Base-by-base conservation (phyloP, 2,329 filamentous ascomycete genomes). In the Drechslerella coelobrocha region DNA sequence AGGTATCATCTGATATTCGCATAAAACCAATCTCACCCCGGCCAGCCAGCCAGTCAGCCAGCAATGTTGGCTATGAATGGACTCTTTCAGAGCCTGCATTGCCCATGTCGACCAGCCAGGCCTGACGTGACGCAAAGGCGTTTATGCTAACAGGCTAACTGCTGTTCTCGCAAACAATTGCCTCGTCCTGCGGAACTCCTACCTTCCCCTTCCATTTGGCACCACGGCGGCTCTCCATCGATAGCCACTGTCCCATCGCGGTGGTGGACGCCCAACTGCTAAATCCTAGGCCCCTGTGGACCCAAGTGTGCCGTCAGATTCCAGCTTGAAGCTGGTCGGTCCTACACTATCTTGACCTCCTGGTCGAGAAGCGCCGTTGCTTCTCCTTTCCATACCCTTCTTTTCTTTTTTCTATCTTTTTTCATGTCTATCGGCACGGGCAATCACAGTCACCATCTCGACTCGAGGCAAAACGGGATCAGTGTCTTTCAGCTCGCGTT, bases 121-220 rank as follows among this genome's bases (percentile, higher is more conserved):
- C 17, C 37, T 10, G 14, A 19, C n/a, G 41, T 21, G 41, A 45
- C 41, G 41, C 41, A 45, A 45, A 10, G 41, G 41, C 41, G 41
- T 45, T 45, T 45, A 45, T 45, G 41, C 41, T 19, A 21, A 45
- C 12, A 39, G 12, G 37, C n/a, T 41, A 17, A 8, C 37, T 45
- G 19, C 41, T 45, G 2, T 45, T 17, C n/a, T 19, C 41, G 41
- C 41, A 45, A 45, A 21, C 19, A 45, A 45, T 45, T 45, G 5
- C 41, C 41, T 45, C 41, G 41, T 45, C 41, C 7, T 41, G 41
- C 41, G 41, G 41, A 45, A 45, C 17, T 45, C 41, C 41, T 45
- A n/a, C 41, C 19, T 12, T 41, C 9, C 37, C 37, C n/a, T 17
- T 14, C 9, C 7, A 17, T 14, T 17, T 17, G n/a, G 9, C 9